Conservation (phyloP, 345 rosid genomes). For the Hibiscus mutabilis region DNA sequence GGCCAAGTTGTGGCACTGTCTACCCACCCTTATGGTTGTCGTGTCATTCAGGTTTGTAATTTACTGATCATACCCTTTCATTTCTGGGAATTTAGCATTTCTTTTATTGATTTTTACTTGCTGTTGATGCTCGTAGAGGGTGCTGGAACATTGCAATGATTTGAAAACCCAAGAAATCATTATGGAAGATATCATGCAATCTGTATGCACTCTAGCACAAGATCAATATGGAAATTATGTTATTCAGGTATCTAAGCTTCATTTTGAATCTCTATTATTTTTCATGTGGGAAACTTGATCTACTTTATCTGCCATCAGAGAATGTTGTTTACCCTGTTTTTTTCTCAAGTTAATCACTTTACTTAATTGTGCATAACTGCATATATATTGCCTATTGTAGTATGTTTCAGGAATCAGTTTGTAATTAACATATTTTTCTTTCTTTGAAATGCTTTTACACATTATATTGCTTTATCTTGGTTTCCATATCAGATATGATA, state of each 20-base stretch:
- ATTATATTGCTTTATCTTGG: background rate
- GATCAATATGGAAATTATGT: slow-evolving; percentile 98
- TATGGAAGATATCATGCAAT: slow-evolving; percentile 83
- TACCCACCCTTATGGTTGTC: slow-evolving; percentile 93
- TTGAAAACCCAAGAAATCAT: slow-evolving; percentile 53
- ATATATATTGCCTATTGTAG: background rate
- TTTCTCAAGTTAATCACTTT: background rate
- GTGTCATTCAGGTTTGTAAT: slow-evolving; percentile 74
- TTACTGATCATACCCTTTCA: background rate
- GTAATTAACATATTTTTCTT: background rate
- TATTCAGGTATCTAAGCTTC: slow-evolving; percentile 57
- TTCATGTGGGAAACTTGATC: background rate
- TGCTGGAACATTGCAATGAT: slow-evolving; percentile 75
- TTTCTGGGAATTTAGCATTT: background rate
- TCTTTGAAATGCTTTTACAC: background rate
- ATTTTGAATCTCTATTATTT: background rate
- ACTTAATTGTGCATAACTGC: background rate
- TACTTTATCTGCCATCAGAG: background rate
- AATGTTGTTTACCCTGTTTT: background rate
- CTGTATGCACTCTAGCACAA: slow-evolving; percentile 68
- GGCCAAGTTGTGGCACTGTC: slow-evolving; percentile 88
- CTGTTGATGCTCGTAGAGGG: slow-evolving; percentile 49
- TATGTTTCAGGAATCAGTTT: background rate
- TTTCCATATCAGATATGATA: slow-evolving; percentile 15
- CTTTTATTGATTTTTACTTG: slow-evolving; percentile 6